Conservation (phyloP, 2,329 filamentous ascomycete genomes). For the Colletotrichum euphorbiae region DNA sequence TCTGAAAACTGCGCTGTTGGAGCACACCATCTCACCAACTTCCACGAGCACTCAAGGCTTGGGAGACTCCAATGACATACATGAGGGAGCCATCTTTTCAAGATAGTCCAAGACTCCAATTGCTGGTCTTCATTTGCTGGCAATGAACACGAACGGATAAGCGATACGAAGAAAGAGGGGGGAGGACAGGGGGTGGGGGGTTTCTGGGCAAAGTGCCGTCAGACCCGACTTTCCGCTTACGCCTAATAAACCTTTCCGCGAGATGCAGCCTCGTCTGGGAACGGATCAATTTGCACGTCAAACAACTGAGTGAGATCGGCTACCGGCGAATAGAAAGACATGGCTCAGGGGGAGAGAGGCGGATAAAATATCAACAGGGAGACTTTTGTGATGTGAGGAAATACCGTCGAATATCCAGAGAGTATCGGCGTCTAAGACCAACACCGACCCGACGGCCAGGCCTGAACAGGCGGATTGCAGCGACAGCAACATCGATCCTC, state of each 20-base stretch:
- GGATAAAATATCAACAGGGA: neutral
- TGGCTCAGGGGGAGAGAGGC: neutral
- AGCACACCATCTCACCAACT: slow-evolving; percentile 6
- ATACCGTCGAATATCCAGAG: too few relatives aligned
- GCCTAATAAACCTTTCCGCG: neutral
- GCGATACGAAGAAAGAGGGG: neutral
- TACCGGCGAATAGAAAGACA: neutral
- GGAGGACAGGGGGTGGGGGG: neutral
- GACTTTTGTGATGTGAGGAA: neutral
- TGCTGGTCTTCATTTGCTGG: neutral
- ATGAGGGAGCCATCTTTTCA: neutral
- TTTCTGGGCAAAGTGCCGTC: slow-evolving; percentile 32
- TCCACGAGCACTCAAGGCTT: neutral
- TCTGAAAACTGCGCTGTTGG: slow-evolving; percentile 5
- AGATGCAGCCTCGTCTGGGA: slow-evolving; percentile 7
- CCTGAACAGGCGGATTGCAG: slow-evolving; percentile 7
- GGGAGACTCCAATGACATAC: neutral
- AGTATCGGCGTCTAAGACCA: neutral
- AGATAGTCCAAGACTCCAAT: neutral
- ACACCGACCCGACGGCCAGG: slow-evolving; percentile 2
- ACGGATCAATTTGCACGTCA: slow-evolving; percentile 1
- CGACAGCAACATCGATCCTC: neutral
- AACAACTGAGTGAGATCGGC: neutral
- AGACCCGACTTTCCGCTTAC: slow-evolving; percentile 9
- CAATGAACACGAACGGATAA: neutral